A percentile compares a stretch with the other conserved stretches of the same genome.
Evolutionary conservation across 208 protist species (phyloP).

Genomic region (Naegleria fowleri): DNA sequence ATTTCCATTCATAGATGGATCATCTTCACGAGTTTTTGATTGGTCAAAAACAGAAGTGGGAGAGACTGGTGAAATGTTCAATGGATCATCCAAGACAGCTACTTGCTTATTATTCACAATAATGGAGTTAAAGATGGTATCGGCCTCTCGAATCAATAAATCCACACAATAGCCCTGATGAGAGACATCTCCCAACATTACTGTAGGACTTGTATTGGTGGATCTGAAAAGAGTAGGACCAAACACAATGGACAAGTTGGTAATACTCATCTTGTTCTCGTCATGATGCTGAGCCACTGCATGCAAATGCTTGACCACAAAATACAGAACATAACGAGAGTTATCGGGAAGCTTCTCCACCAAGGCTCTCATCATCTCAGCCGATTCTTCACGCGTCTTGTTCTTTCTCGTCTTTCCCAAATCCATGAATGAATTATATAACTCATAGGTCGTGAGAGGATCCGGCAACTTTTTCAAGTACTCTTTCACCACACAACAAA

Average conservation of each 20-base stretch:
- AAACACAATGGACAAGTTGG: conserved; percentile 7
- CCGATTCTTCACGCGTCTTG: neutral
- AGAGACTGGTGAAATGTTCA: neutral
- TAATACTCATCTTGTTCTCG: conserved; percentile 4
- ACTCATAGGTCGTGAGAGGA: conserved; percentile 10
- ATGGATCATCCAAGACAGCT: neutral
- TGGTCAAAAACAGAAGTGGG: neutral
- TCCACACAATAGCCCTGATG: neutral
- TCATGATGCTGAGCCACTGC: neutral
- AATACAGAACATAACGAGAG: neutral
- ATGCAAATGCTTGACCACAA: neutral
- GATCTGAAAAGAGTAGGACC: conserved; percentile 1
- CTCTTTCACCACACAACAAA: neutral
- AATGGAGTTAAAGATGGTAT: neutral
- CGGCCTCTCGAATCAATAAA: neutral
- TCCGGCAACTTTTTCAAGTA: neutral
- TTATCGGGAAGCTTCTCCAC: neutral
- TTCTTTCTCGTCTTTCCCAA: neutral
- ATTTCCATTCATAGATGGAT: neutral
- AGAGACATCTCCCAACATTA: neutral
- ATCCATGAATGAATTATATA: neutral
- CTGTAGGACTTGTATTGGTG: neutral
- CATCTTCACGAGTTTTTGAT: neutral
- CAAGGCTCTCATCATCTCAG: neutral
- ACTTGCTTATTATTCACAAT: neutral